Evolutionary conservation across 2,329 filamentous ascomycete species (phyloP), one percentile per base, ranked within the genome.

Genomic region (Bipolaris victoriae): DNA sequence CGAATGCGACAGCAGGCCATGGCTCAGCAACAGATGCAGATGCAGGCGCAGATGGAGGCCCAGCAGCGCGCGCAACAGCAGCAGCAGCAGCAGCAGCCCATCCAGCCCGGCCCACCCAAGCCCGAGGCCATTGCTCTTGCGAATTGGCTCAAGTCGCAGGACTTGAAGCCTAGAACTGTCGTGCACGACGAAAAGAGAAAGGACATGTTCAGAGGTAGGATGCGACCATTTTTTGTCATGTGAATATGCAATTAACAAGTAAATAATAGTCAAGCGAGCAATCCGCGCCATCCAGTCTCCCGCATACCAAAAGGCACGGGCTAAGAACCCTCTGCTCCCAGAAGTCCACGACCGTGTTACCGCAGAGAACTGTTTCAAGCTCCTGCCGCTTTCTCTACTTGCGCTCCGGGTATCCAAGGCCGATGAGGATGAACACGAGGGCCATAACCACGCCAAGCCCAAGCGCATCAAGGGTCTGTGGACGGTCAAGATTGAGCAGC

Each of bases 141-240:
- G 65, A 89, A 91, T 71, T 99, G 96, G 79, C 81, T 99, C 58
- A 88, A 88, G 66, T 78, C 84, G 57, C 93, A 97, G 79, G 86
- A 95, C 58, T 80, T 99, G 64, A 99, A 99, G 84, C 84, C 86
- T 16, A 85, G 95, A 62, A 97, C 93, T 16, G 94, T 91, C 76
- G 96, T 99, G 63, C 85, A 98, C 64, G 93, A 97, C 65, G 95
- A 95, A 70, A 93, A 97, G 83, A 87, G 95, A 71, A 98, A 97
- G 80, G 94, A 99, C 65, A 96, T 99, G 91, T 98, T 99, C 79
- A 90, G 89, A 84, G 92, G 92, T 94, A 82, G 16, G 33, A 47
- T 52, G 29, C 50, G 46, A 29, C 49, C 7, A 26, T 26, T 5
- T n/a, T n/a, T 10, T 11, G 10, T 13, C 10, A 31, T 5, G 10